Base-by-base conservation (phyloP, 192 early-diverging fungal genomes). In the Dimargaris cristalligena region DNA sequence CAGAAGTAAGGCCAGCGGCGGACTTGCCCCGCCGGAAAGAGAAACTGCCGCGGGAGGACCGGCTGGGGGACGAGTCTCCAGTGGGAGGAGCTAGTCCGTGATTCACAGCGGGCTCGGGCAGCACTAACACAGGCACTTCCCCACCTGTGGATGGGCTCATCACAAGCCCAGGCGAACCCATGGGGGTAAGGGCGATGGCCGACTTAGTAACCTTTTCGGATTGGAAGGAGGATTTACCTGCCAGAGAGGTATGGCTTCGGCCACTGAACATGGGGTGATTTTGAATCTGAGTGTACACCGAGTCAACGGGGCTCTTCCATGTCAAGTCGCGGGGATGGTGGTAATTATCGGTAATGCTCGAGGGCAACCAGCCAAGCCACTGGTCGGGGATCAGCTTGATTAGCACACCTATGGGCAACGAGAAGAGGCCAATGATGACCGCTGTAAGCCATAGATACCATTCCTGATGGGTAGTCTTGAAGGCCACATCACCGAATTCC, bases 351-450 rank as follows among this genome's bases (percentile, higher is more conserved):
- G 41, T 31, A 30, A 33, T n/a, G 31, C 54, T 56, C 2, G 26
- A 2, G 18, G 54, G 54, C 22, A 62, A 46, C 61, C 61, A 62
- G 4, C 30, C 38, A 31, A 48, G 30, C 47, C 51, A 41, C 4
- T 16, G 49, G 62, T 93, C 89, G 1, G 96, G 96, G 23, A 93
- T 70, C 20, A 96, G 67, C n/a, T 92, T 77, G 46, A 97, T 78
- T 4, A 92, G 60, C 26, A 84, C 81, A 56, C 92, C 96, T 29
- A 97, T 68, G 1, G 88, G 87, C 16, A 99, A 62, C 4, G 90
- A 83, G 1, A 90, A 64, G 30, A 84, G 52, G 33, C 94, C 96
- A 57, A 89, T 58, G 4, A 78, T 69, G 34, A 99, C 62, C 30
- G 84, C 91, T 46, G 96, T 81, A 20, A 69, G 71, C 96, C 96